These are phyloP conservation scores for Citeromyces nyonsensis DNA, from an alignment of 805 yeast genomes.

Conservation along the genomic window DNA sequence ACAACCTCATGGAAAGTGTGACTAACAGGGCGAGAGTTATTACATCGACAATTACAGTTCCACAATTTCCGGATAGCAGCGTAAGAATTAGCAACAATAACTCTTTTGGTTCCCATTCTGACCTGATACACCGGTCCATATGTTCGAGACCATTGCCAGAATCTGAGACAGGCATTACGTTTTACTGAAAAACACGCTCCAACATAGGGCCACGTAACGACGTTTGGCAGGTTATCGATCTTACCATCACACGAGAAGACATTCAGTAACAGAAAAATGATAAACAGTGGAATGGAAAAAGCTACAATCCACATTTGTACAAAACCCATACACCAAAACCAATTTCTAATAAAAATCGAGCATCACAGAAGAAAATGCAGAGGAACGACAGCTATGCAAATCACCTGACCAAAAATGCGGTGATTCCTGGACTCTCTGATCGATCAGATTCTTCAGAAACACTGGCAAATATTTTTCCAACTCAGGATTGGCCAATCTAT, in stretches of 20 bases:
- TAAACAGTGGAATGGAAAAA: not conserved
- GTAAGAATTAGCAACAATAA: conserved; percentile 55
- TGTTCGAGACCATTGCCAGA: conserved; percentile 23
- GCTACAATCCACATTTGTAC: not conserved
- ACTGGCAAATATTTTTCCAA: conserved; percentile 6
- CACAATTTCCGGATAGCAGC: conserved; percentile 38
- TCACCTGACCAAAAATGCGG: conserved; percentile 3
- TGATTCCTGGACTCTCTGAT: conserved; percentile 2
- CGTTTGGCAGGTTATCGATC: conserved; percentile 21
- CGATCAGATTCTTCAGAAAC: conserved; percentile 4
- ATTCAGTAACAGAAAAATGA: not conserved
- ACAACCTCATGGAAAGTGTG: conserved; percentile 56
- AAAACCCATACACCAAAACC: conserved; percentile 1
- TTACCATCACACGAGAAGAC: conserved; percentile 1
- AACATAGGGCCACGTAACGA: conserved; percentile 32
- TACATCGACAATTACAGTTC: conserved; percentile 30
- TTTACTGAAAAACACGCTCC: conserved; percentile 31
- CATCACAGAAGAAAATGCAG: not conserved
- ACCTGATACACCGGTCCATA: conserved; percentile 43
- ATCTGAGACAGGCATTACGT: conserved; percentile 32
- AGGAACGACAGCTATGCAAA: not conserved
- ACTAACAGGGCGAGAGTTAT: conserved; percentile 51
- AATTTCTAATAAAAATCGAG: not conserved
- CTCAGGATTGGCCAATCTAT: conserved; percentile 2
- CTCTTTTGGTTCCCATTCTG: conserved; percentile 37